Conservation (phyloP, 805 yeast species). For the Ogataea degrootiae region DNA sequence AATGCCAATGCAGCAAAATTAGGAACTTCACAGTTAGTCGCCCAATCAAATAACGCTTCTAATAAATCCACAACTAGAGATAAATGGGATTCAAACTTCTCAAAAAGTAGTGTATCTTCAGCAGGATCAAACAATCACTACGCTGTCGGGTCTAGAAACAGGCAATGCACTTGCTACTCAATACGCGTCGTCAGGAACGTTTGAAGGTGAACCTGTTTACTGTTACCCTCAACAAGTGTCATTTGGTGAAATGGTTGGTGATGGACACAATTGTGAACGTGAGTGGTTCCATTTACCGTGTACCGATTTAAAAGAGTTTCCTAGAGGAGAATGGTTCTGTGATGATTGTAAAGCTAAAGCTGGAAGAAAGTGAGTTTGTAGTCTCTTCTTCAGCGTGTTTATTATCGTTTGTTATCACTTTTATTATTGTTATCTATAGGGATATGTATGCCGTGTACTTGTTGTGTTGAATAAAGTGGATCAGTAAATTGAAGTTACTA, state of each 20-base stretch:
- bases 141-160: background rate
- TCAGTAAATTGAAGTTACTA: no score
- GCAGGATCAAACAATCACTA: background rate
- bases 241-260: slow-evolving; percentile 99
- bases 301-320: slow-evolving; percentile 77
- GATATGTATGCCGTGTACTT: slow-evolving; percentile 12
- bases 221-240: slow-evolving; percentile 97
- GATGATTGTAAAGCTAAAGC: no score
- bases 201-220: no score
- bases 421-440: background rate
- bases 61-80: slow-evolving; percentile 4
- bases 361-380: no score
- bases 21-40: no score
- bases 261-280: slow-evolving; percentile 83
- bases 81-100: background rate
- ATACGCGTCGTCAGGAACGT: slow-evolving; percentile 49
- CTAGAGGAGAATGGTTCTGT: no score
- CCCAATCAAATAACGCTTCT: slow-evolving; percentile 3
- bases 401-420: no score
- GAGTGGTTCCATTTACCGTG: no score
- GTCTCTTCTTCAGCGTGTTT: no score
- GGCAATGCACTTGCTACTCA: background rate
- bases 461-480: no score
- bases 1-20: no score
- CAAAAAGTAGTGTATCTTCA: background rate